Evolutionary conservation across 2,329 filamentous ascomycete species (phyloP).

Genomic region (Trichoderma sp.): DNA sequence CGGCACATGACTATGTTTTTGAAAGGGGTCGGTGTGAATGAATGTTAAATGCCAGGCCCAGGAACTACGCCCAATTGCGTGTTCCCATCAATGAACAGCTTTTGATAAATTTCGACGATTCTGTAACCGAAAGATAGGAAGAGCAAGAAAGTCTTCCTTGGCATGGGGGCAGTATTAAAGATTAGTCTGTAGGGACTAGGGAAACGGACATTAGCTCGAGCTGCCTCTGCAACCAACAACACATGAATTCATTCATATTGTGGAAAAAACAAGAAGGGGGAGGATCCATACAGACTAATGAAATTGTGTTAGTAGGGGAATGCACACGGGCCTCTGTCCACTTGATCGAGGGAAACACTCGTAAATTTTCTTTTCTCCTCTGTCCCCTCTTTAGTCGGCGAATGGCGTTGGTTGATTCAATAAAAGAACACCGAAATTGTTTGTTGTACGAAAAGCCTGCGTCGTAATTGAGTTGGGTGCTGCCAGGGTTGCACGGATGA

Average conservation of each 20-base stretch:
- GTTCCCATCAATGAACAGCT: neutral
- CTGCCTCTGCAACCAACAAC: neutral
- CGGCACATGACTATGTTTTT: slow-evolving; percentile 45
- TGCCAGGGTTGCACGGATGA: neutral
- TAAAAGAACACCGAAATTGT: neutral
- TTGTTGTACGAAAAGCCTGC: slow-evolving; percentile 2
- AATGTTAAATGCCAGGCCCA: neutral
- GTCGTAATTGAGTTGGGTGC: slow-evolving; percentile 12
- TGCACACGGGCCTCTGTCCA: slow-evolving; percentile 9
- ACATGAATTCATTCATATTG: neutral
- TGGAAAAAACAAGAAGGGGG: neutral
- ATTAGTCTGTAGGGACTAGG: neutral
- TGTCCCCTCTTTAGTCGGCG: neutral
- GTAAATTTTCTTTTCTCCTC: neutral
- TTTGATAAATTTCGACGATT: neutral
- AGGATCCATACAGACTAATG: neutral
- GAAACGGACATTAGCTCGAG: neutral
- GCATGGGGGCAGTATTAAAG: neutral
- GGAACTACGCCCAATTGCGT: neutral
- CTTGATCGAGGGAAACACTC: neutral
- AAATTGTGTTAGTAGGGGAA: slow-evolving; percentile 1
- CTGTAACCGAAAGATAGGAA: neutral
- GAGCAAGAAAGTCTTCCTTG: neutral
- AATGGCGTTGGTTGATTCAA: neutral
- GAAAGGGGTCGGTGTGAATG: neutral